Base-by-base conservation (phyloP, 495 filamentous ascomycete species). In the Neurospora sp. region DNA sequence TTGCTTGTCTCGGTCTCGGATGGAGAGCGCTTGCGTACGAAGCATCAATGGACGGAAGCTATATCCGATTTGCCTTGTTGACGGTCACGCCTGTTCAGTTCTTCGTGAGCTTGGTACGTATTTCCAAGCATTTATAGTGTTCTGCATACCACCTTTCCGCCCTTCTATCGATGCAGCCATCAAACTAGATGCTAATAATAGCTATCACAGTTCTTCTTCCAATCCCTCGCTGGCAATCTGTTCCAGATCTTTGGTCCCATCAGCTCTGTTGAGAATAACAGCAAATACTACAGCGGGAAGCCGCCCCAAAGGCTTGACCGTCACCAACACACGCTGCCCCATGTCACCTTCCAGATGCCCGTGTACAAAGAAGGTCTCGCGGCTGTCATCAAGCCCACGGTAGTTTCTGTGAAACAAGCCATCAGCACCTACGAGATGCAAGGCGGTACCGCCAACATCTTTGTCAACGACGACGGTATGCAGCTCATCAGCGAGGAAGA, bases 341-440 rank as follows among this genome's bases (percentile, higher is more conserved):
- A 93, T 76, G 84, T 93, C 44, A 93, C 91, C 5, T 90, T 93
- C 73, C 91, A 93, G 79, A 89, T 89, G 83, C 91, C 91, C 8
- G 90, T 93, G 1, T 93, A 92, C 82, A 93, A 91, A 76, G 91
- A 93, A 79, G 89, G 90, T 59, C 82, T 93, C 5, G 79, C 79
- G 27, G 82, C 82, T 35, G 89, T 91, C 77, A 91, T 92, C 70
- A 82, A 83, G 70, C 89, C 90, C 4, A 91, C 90, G 0, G 84
- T 92, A 68, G 80, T 81, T 16, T 90, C 88, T 1, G 79, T 92
- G 68, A 89, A 90, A 74, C 84, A 84, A 31, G 90, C 89, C 70
- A 91, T 92, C 74, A 89, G 88, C 59, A 89, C 88, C 18, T 91
- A 91, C 78, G 89, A 91, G 77, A 79, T 89, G 69, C 89, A 91